A percentile compares a stretch with the other conserved stretches of the same genome.
These are phyloP conservation scores for Leucosporidium scottii DNA, from an alignment of 768 basidiomycete species.

Conservation along the genomic window DNA sequence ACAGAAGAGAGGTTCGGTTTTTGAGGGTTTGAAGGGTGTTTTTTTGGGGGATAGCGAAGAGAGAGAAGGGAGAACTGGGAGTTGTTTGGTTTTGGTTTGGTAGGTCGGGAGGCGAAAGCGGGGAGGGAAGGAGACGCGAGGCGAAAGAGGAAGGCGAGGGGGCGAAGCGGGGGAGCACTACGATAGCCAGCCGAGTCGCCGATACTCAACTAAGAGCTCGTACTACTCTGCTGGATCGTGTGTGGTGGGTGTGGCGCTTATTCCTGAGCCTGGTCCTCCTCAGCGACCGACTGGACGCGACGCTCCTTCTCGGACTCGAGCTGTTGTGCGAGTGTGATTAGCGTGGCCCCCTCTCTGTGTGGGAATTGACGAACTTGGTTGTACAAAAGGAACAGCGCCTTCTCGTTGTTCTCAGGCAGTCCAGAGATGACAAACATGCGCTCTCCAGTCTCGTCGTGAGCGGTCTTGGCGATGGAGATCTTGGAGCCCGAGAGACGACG, in stretches of 20 bases:
- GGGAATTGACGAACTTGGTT: constrained; percentile 60
- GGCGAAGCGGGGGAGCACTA: background rate
- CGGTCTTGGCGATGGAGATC: constrained; percentile 96
- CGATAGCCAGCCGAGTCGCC: background rate
- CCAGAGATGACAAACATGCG: constrained; percentile 98
- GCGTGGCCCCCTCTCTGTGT: too few species aligned
- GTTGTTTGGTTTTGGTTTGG: too few species aligned
- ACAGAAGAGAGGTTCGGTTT: background rate
- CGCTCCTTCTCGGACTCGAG: constrained; percentile 53
- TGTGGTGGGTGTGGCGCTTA: background rate
- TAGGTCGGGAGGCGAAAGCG: background rate
- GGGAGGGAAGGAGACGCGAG: background rate
- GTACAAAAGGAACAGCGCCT: constrained; percentile 87
- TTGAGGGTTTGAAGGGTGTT: background rate
- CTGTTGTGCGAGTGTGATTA: too few species aligned
- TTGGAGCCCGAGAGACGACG: constrained; percentile 94
- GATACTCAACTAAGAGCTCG: background rate
- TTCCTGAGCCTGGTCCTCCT: constrained; percentile 18
- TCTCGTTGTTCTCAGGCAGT: constrained; percentile 3
- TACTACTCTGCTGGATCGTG: background rate
- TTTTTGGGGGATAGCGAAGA: background rate
- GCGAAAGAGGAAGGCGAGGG: background rate
- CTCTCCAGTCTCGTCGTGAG: constrained; percentile 99
- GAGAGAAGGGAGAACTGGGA: background rate
- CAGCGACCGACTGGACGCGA: constrained; percentile 30